Evolutionary conservation across 148 eudicot species (phyloP).

Genomic region (Fallopia convolvulus): DNA sequence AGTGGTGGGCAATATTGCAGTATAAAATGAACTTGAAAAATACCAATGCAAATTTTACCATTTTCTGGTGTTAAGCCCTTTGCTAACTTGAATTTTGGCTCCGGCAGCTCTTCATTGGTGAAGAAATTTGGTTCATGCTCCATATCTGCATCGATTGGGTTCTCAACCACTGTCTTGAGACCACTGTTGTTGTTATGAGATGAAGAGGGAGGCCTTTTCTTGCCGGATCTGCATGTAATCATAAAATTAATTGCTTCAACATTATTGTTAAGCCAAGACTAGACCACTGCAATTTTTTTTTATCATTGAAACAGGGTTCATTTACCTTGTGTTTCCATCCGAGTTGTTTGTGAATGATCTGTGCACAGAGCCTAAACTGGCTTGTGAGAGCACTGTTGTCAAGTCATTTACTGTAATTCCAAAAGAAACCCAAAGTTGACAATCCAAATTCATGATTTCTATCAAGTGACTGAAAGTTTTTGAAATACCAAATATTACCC

Average conservation of each 20-base stretch:
- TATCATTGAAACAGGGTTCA: background rate
- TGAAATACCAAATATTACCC: background rate
- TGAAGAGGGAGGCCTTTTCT: slow-evolving; percentile 57
- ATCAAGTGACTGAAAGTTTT: slow-evolving; percentile 5
- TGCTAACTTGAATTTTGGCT: slow-evolving; percentile 45
- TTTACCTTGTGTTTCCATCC: slow-evolving; percentile 65
- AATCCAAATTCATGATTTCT: background rate
- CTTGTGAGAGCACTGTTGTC: slow-evolving; percentile 34
- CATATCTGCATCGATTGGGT: slow-evolving; percentile 26
- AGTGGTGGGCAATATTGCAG: background rate
- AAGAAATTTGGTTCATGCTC: slow-evolving; percentile 30
- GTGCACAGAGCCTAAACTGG: slow-evolving; percentile 54
- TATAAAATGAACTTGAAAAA: background rate
- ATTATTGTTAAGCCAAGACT: background rate
- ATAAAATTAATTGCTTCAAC: background rate
- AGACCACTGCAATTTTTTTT: background rate
- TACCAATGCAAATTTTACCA: slow-evolving; percentile 29
- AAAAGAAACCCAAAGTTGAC: slow-evolving; percentile 13
- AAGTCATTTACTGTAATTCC: slow-evolving; percentile 34
- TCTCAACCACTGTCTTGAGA: slow-evolving; percentile 65
- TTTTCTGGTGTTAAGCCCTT: slow-evolving; percentile 41
- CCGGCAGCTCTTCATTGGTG: slow-evolving; percentile 18
- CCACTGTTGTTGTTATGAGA: slow-evolving; percentile 40
- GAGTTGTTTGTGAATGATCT: slow-evolving; percentile 37
- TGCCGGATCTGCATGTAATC: slow-evolving; percentile 37